Evolutionary conservation across 441 rosid species (phyloP).

Genomic region (Mallotus japonicus): DNA sequence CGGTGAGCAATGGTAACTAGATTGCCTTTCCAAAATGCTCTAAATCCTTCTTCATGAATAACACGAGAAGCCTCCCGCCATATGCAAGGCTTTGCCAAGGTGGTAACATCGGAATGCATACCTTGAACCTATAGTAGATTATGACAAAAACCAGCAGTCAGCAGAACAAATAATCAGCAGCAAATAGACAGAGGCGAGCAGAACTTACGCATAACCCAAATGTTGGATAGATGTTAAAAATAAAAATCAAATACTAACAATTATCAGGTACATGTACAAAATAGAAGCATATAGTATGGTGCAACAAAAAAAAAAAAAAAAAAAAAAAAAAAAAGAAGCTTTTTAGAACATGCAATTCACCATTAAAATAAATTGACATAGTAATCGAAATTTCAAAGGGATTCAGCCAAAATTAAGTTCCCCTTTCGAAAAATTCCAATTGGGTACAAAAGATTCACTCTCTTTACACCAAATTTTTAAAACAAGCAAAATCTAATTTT

Average conservation of each 20-base stretch:
- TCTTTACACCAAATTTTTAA: not conserved
- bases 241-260: not conserved
- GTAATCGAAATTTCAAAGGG: not conserved
- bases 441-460: not conserved
- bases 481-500: not conserved
- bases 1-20: conserved; percentile 89
- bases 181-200: not conserved
- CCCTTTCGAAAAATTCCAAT: not conserved
- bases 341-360: not conserved
- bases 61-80: conserved; percentile 79
- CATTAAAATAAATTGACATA: not conserved
- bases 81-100: conserved; percentile 55
- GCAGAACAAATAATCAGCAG: not conserved
- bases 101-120: conserved; percentile 70
- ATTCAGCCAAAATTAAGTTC: not conserved
- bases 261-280: not conserved
- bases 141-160: conserved; percentile 7
- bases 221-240: not conserved
- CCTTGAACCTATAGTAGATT: conserved; percentile 75
- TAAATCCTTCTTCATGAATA: conserved; percentile 73
- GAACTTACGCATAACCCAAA: not conserved
- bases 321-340: too few relatives aligned
- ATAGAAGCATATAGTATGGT: not conserved
- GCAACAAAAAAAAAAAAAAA: too few relatives aligned
- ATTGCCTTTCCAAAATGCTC: conserved; percentile 97